Evolutionary conservation across 2,329 filamentous ascomycete species (phyloP).

Genomic region (Albifimbria verrucaria): DNA sequence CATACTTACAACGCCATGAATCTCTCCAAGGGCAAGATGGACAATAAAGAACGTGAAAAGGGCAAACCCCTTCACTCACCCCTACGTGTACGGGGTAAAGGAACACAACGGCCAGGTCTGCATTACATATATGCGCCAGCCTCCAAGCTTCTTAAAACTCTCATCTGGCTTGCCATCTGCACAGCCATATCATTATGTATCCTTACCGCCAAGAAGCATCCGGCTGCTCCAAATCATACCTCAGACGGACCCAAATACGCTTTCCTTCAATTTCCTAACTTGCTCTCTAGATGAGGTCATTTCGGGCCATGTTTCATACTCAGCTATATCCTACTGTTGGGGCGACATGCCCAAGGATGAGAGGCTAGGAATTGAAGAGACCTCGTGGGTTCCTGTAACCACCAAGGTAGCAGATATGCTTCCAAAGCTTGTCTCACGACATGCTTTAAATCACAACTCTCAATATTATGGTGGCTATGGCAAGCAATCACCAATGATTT

Average conservation of each 20-base stretch:
- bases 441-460: not conserved
- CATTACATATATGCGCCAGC: not conserved
- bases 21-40: not conserved
- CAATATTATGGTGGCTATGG: not conserved
- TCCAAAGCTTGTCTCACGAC: not conserved
- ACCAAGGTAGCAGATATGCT: not conserved
- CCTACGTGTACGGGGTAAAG: too few species aligned
- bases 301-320: not conserved
- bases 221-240: not conserved
- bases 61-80: not conserved
- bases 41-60: not conserved
- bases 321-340: not conserved
- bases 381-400: not conserved
- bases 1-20: not conserved
- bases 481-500: not conserved
- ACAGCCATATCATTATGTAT: not conserved
- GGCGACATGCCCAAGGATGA: not conserved
- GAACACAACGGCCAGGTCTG: not conserved
- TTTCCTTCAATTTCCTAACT: not conserved
- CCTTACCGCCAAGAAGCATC: not conserved
- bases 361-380: not conserved
- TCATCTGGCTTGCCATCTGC: not conserved
- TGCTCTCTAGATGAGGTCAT: not conserved
- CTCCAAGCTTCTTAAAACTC: not conserved
- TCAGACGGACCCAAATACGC: not conserved